These are phyloP conservation scores for Alternaria sp. DNA, from an alignment of 2,329 filamentous ascomycete species.

Conservation along the genomic window DNA sequence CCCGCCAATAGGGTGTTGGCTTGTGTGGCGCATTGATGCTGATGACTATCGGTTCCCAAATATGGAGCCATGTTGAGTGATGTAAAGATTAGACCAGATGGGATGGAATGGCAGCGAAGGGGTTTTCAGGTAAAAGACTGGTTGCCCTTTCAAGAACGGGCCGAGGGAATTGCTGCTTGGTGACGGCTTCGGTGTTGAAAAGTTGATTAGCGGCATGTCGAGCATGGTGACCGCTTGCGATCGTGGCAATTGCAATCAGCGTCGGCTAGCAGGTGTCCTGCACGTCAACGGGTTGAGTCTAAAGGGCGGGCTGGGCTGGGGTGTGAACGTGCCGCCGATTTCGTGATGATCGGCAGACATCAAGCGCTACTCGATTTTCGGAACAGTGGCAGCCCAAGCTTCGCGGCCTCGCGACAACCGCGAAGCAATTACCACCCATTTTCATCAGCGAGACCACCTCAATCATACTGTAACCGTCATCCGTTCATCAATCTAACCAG, in stretches of 20 bases:
- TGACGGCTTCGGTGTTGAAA: slow-evolving; percentile 21
- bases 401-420: background rate
- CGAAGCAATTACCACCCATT: background rate
- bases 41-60: slow-evolving; percentile 27
- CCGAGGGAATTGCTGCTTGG: slow-evolving; percentile 14
- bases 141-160: slow-evolving; percentile 10
- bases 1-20: slow-evolving; percentile 45
- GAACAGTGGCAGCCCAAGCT: slow-evolving; percentile 11
- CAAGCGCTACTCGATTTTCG: slow-evolving; percentile 11
- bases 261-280: slow-evolving; percentile 22
- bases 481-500: slow-evolving; percentile 7
- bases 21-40: slow-evolving; percentile 20
- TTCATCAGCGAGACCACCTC: slow-evolving; percentile 4
- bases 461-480: slow-evolving; percentile 11
- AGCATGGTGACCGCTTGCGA: slow-evolving; percentile 11
- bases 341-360: slow-evolving; percentile 18
- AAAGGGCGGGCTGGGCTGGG: slow-evolving; percentile 8
- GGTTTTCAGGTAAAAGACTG: slow-evolving; percentile 6
- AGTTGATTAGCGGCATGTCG: slow-evolving; percentile 30
- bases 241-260: slow-evolving; percentile 25
- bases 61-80: slow-evolving; percentile 37
- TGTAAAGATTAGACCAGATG: background rate
- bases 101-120: slow-evolving; percentile 8
- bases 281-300: slow-evolving; percentile 17
- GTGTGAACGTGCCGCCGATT: slow-evolving; percentile 5